These are phyloP conservation scores for grape (Vitis vinifera) DNA, from an alignment of 164 flowering plant species.

Conservation along the genomic window DNA sequence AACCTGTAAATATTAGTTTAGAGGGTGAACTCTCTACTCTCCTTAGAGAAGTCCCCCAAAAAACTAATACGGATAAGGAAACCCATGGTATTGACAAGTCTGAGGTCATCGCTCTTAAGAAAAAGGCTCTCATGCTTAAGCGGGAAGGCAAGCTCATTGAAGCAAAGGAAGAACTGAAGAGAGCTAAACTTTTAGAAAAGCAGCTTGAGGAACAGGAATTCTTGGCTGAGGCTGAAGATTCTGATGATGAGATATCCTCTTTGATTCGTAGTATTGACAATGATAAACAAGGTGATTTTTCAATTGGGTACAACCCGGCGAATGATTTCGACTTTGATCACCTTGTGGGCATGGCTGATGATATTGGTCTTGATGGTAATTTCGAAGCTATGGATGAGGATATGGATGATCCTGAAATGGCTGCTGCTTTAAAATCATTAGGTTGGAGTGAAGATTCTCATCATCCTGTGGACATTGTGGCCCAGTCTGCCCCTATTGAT, in stretches of 20 bases:
- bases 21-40: slow-evolving; percentile 86
- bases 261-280: slow-evolving; percentile 62
- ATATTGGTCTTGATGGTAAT: slow-evolving; percentile 40
- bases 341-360: slow-evolving; percentile 44
- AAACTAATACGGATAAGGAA: slow-evolving; percentile 26
- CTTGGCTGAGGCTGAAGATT: slow-evolving; percentile 72
- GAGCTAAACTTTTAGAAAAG: slow-evolving; percentile 80
- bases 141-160: slow-evolving; percentile 92
- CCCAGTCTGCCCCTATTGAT: slow-evolving; percentile 30
- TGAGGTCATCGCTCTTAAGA: slow-evolving; percentile 70
- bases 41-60: slow-evolving; percentile 48
- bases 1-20: slow-evolving; percentile 46
- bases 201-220: slow-evolving; percentile 87
- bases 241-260: slow-evolving; percentile 85
- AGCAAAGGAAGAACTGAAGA: slow-evolving; percentile 94
- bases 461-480: slow-evolving; percentile 19
- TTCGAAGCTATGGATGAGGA: slow-evolving; percentile 87
- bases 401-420: slow-evolving; percentile 80
- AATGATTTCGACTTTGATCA: slow-evolving; percentile 37
- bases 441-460: slow-evolving; percentile 80
- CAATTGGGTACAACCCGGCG: slow-evolving; percentile 21
- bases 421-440: slow-evolving; percentile 59
- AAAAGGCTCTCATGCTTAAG: slow-evolving; percentile 72
- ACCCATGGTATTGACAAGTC: slow-evolving; percentile 44
- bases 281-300: slow-evolving; percentile 41